These are phyloP conservation scores for Curvularia sp. DNA, from an alignment of 2,329 filamentous ascomycete genomes.

Conservation along the genomic window DNA sequence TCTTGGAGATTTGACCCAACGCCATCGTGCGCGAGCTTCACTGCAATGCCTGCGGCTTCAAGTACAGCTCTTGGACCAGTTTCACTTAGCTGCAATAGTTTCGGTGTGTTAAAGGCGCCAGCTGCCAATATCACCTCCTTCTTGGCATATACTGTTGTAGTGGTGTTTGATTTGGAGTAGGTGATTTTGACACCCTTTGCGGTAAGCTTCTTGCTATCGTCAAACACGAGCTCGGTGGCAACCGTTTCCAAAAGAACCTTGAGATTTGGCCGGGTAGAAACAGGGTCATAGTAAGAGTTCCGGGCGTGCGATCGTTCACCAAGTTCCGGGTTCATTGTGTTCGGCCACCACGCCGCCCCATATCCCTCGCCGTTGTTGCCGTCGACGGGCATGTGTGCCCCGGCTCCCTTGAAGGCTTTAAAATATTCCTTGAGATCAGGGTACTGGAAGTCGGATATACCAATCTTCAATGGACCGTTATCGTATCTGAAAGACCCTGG, in stretches of 20 bases:
- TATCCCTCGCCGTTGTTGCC: constrained; percentile 36
- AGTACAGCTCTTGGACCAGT: constrained; percentile 40
- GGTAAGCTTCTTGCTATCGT: constrained; percentile 27
- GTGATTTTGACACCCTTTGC: constrained; percentile 38
- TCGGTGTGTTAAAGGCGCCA: constrained; percentile 62
- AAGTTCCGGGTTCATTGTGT: constrained; percentile 42
- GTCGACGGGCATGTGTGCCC: constrained; percentile 27
- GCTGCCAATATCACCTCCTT: constrained; percentile 67
- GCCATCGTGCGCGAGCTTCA: constrained; percentile 38
- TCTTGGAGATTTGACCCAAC: constrained; percentile 48
- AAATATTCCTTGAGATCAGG: constrained; percentile 35
- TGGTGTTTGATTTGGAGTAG: constrained; percentile 23
- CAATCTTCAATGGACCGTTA: constrained; percentile 36
- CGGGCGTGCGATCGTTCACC: constrained; percentile 43
- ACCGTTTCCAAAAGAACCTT: constrained; percentile 32
- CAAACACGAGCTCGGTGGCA: constrained; percentile 34
- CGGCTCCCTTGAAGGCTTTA: constrained; percentile 32
- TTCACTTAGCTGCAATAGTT: constrained; percentile 53
- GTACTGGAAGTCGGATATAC: constrained; percentile 39
- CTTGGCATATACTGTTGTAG: constrained; percentile 33
- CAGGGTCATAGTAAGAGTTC: constrained; percentile 42
- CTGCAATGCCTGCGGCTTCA: constrained; percentile 34
- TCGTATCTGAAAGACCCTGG: constrained; percentile 26
- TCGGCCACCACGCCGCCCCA: constrained; percentile 49
- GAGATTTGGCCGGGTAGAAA: constrained; percentile 40